Evolutionary conservation across 176 grass and related monocot species (phyloP), one percentile per base, ranked within the genome.

Genomic region (Cenchrus fungigraminus): DNA sequence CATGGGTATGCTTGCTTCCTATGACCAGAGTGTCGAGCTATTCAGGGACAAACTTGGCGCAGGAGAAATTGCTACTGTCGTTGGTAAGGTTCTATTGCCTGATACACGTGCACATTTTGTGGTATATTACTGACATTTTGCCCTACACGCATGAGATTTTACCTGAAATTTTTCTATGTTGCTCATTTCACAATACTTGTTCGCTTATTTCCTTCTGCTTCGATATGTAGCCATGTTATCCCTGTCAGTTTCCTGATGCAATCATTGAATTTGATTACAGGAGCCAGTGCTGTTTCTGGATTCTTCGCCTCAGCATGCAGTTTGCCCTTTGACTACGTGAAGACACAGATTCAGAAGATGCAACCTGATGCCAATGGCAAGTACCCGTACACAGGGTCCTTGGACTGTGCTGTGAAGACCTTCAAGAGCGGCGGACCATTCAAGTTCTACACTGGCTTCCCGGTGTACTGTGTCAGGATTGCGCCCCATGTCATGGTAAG

Each of bases 331-430:
- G 97, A 99, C 86, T 99, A 92, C 15, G 94, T 99, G 70, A 99
- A 99, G 77, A 99, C 97, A 71, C 97, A 99, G 83, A 97, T 99
- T 82, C 97, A 99, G 56, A 99, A 99, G 90, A 99, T 99, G 97
- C 97, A 99, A 62, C 97, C 97, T 76, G 97, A 99, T 86, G 94
- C 91, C 22, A 91, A 31, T 65, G 97, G 97, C 43, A 99, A 99
- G 83, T 99, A 97, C 84, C 97, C 97, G 3, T 99, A 99, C 86
- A 91, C 92, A 0, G 97, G 97, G 3, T 97, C 97, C 43, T 68
- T 99, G 73, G 94, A 99, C 83, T 99, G 97, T 82, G 92, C 90
- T 9, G 2, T 97, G 75, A 89, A 99, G 85, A 99, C 97, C 79
- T 92, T 99, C 22, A 97, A 94, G 81, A 91, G 82, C 0, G 97